Evolutionary conservation across 176 grass and related monocot species (phyloP).

Genomic region (Zoysia japonica): DNA sequence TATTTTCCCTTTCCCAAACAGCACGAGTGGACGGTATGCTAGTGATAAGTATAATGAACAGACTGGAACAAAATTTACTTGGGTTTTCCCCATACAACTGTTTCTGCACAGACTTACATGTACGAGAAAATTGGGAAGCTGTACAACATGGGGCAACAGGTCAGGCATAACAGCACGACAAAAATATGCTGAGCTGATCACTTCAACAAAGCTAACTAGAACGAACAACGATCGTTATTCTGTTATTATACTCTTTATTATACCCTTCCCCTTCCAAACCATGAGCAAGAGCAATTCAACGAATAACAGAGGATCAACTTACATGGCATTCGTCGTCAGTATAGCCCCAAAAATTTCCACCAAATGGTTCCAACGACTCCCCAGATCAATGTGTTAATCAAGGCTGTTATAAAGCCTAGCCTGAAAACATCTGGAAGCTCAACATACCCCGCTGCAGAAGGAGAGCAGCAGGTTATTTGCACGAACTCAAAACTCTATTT

Average conservation of each 20-base stretch:
- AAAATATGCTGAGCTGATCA: conserved; percentile 1
- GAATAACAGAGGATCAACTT: conserved; percentile 7
- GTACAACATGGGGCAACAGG: conserved; percentile 6
- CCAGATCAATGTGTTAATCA: conserved; percentile 69
- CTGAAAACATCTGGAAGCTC: conserved; percentile 82
- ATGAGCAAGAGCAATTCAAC: conserved; percentile 10
- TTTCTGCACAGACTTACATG: neutral
- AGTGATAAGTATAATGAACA: neutral
- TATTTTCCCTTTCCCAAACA: no score
- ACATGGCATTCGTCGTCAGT: conserved; percentile 42
- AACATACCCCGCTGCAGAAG: conserved; percentile 66
- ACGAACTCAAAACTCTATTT: neutral
- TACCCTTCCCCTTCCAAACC: neutral
- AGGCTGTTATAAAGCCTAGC: conserved; percentile 68
- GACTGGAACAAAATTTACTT: neutral
- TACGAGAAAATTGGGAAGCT: neutral
- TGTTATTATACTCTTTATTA: conserved; percentile 22
- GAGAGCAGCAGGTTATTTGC: conserved; percentile 37
- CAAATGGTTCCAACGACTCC: conserved; percentile 73
- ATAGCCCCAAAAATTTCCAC: conserved; percentile 92
- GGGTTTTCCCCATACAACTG: neutral
- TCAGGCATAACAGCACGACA: neutral
- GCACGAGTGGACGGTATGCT: neutral
- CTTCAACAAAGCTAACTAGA: neutral
- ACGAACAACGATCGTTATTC: neutral